These are phyloP conservation scores for Colletotrichum sojae DNA, from an alignment of 2,329 filamentous ascomycete species.

Conservation along the genomic window DNA sequence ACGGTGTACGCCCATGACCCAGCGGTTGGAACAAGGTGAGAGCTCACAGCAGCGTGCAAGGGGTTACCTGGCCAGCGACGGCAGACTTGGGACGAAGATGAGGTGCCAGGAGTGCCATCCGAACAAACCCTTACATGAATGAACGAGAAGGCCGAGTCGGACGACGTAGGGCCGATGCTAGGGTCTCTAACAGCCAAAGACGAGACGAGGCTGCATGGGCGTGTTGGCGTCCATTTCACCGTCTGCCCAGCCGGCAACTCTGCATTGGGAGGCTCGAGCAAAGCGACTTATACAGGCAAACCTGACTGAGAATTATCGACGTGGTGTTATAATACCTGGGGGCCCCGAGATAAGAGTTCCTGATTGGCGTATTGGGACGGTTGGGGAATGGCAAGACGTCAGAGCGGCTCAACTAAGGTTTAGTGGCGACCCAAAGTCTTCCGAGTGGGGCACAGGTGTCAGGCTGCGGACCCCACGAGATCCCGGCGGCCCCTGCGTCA, in stretches of 20 bases:
- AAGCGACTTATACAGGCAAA: too few relatives aligned
- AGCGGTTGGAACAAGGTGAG: not conserved
- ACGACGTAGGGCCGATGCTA: not conserved
- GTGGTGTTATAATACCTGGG: too few relatives aligned
- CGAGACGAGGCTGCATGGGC: constrained; percentile 15
- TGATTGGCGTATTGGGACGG: not conserved
- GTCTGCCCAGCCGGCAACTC: constrained; percentile 27
- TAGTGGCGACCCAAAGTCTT: constrained; percentile 22
- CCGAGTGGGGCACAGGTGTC: constrained; percentile 4
- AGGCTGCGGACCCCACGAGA: not conserved
- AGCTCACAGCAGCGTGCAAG: not conserved
- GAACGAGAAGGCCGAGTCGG: not conserved
- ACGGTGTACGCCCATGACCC: too few relatives aligned
- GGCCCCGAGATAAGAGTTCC: too few relatives aligned
- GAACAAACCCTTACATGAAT: constrained; percentile 4
- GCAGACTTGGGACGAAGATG: not conserved
- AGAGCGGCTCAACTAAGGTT: constrained; percentile 42
- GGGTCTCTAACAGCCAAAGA: constrained; percentile 11
- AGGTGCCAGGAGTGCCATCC: constrained; percentile 24
- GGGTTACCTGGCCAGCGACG: not conserved
- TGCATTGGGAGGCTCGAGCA: not conserved
- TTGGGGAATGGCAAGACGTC: constrained; percentile 17
- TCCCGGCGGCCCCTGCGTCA: not conserved
- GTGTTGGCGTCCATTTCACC: not conserved
- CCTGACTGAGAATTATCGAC: too few relatives aligned